phyloP scores from a whole-genome alignment of 2,329 filamentous ascomycete species.

The Colletotrichum horii region DNA sequence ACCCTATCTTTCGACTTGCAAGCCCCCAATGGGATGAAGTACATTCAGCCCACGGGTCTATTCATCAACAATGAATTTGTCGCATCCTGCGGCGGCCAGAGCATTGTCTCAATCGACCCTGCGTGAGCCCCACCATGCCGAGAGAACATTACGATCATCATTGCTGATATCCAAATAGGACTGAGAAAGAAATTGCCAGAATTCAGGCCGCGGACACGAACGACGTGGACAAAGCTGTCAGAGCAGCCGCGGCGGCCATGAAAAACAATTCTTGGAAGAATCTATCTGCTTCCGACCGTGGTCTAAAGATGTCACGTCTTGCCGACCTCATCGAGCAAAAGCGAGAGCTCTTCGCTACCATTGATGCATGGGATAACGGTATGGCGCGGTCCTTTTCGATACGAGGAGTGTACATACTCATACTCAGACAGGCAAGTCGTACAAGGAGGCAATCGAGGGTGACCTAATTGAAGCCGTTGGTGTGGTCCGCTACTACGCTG shows the following conservation, averaged over 20 bases:
- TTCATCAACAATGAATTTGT: slow-evolving; percentile 84
- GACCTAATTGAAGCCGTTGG: slow-evolving; percentile 58
- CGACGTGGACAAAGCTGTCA: not conserved
- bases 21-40: slow-evolving; percentile 73
- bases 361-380: slow-evolving; percentile 75
- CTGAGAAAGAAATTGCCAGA: not conserved
- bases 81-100: slow-evolving; percentile 59
- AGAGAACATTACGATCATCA: not conserved
- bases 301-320: slow-evolving; percentile 67
- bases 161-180: not conserved
- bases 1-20: slow-evolving; percentile 56
- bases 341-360: slow-evolving; percentile 49
- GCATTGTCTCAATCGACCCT: slow-evolving; percentile 67
- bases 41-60: slow-evolving; percentile 70
- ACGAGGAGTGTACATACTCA: not conserved
- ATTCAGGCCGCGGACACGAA: not conserved
- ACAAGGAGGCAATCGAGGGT: slow-evolving; percentile 65
- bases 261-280: slow-evolving; percentile 68
- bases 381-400: not conserved
- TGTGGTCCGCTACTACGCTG: slow-evolving; percentile 75
- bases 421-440: slow-evolving; percentile 57
- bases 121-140: not conserved
- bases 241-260: not conserved
- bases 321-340: slow-evolving; percentile 73
- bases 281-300: slow-evolving; percentile 69